phyloP scores from a whole-genome alignment of 345 rosid genomes.

The Salix dunnii region DNA sequence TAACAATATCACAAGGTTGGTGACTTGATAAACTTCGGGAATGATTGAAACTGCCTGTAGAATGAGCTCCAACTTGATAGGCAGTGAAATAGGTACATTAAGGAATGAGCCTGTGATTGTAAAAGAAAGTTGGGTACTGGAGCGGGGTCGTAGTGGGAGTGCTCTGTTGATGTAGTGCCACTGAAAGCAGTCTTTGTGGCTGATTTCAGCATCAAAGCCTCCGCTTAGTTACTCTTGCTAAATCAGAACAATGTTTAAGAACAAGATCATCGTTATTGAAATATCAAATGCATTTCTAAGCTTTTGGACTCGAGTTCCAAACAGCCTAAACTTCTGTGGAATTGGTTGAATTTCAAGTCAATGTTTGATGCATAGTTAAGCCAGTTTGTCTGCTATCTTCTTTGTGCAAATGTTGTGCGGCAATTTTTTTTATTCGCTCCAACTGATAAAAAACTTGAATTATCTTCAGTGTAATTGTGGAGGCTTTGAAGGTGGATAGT shows the following conservation, averaged over 20 bases:
- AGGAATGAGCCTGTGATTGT: background rate
- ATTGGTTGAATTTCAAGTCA: background rate
- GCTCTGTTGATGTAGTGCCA: background rate
- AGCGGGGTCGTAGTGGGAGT: background rate
- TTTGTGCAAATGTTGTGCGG: background rate
- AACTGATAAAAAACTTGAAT: slow-evolving; percentile 16
- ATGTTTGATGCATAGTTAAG: background rate
- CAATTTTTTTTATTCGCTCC: slow-evolving; percentile 9
- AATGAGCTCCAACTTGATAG: background rate
- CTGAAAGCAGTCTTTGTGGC: background rate
- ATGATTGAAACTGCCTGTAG: background rate
- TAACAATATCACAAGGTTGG: background rate
- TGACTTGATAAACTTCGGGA: background rate
- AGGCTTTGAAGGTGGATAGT: slow-evolving; percentile 93
- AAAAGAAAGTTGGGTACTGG: background rate
- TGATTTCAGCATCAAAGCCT: background rate
- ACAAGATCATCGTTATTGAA: background rate
- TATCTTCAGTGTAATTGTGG: slow-evolving; percentile 77
- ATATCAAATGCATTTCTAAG: background rate
- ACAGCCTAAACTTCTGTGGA: background rate
- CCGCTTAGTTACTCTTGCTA: background rate
- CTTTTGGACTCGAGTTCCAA: background rate
- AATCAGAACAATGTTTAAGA: background rate
- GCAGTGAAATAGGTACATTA: background rate
- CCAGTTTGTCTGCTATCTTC: background rate